Conservation (phyloP, 331 rosid species). For the Cydonia oblonga region DNA sequence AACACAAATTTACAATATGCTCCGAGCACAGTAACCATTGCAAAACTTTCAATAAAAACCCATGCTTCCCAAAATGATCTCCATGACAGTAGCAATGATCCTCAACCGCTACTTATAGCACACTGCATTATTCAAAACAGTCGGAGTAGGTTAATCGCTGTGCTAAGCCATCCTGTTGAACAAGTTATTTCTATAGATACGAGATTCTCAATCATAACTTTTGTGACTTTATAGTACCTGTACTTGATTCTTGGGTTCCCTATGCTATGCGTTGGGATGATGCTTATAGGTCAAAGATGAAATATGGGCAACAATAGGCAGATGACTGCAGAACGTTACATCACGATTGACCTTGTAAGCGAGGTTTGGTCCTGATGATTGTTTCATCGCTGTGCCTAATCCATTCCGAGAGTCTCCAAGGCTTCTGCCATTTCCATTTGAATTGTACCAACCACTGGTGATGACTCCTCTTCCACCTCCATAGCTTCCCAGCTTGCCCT, state of each 20-base stretch:
- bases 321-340: constrained; percentile 38
- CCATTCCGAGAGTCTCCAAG: constrained; percentile 96
- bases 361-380: constrained; percentile 72
- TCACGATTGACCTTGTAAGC: constrained; percentile 44
- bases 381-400: constrained; percentile 97
- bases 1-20: constrained; percentile 55
- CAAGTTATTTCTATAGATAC: not conserved
- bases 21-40: constrained; percentile 35
- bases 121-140: constrained; percentile 34
- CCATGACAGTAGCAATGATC: constrained; percentile 36
- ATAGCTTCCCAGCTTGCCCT: constrained; percentile 92
- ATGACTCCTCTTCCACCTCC: constrained; percentile 99
- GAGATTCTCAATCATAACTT: not conserved
- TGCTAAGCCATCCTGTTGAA: not conserved
- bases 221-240: constrained; percentile 41
- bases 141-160: not conserved
- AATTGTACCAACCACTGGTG: constrained; percentile 95
- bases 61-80: constrained; percentile 21
- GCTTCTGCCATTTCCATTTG: constrained; percentile 99
- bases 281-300: constrained; percentile 38
- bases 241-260: constrained; percentile 36
- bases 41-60: constrained; percentile 26
- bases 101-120: constrained; percentile 39
- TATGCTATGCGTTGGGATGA: constrained; percentile 44
- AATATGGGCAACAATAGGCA: constrained; percentile 22